A percentile compares a stretch with the other conserved stretches of the same genome.
Conservation (phyloP, 495 filamentous ascomycete genomes). For the Penicillium lagena region DNA sequence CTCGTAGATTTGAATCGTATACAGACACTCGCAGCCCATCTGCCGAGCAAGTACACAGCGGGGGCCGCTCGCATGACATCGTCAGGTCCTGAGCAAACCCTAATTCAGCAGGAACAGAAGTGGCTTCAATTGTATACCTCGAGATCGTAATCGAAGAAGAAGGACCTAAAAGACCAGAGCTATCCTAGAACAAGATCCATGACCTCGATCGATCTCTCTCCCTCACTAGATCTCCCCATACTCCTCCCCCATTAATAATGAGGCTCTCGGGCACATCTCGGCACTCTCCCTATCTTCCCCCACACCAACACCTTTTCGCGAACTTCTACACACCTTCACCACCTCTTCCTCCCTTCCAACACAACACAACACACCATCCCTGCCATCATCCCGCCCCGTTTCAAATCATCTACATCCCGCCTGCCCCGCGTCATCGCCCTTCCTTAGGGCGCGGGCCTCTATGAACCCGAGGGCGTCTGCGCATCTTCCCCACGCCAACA, state of each 20-base stretch:
- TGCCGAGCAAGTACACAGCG: too few relatives aligned
- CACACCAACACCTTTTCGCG: conserved; percentile 5
- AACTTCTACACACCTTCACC: conserved; percentile 2
- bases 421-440: background rate
- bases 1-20: too few relatives aligned
- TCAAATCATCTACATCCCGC: background rate
- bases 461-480: conserved; percentile 16
- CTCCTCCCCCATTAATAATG: background rate
- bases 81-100: too few relatives aligned
- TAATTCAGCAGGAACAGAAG: too few relatives aligned
- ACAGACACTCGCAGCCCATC: too few relatives aligned
- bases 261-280: background rate
- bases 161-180: too few relatives aligned
- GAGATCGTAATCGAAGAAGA: too few relatives aligned
- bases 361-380: background rate
- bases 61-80: too few relatives aligned
- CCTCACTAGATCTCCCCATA: background rate
- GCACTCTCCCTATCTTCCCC: conserved; percentile 11
- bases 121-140: too few relatives aligned
- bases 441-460: conserved; percentile 11
- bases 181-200: too few relatives aligned
- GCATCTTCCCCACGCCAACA: conserved; percentile 25
- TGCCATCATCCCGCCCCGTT: background rate
- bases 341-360: background rate
- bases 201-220: too few relatives aligned